Evolutionary conservation across 495 filamentous ascomycete genomes (phyloP), one percentile per base, ranked within the genome.

Genomic region (Lasiosphaeris hirsuta): DNA sequence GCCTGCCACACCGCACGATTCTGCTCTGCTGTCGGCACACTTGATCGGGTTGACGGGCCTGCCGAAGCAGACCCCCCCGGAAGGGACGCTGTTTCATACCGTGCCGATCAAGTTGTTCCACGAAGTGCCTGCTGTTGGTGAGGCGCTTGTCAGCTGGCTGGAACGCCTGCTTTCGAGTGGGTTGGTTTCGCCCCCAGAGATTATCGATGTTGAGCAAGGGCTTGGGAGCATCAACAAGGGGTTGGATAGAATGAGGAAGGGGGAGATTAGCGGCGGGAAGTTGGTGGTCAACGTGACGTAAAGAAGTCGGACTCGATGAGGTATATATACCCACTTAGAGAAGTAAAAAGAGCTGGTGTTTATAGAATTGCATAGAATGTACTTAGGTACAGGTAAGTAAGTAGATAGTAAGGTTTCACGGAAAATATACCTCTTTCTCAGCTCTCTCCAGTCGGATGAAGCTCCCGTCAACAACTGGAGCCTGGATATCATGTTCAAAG

Each of bases 51-150:
- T 88, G 33, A 84, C 82, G 5, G 86, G 86, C 0, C 54, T 85
- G 13, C 86, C 86, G 0, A 84, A 85, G 61, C 71, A 74, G 48
- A 58, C 62, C 10, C 58, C 72, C 3, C 57, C 71, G 0, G 74
- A 77, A 9, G 75, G 86, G 14, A 57, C 59, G 1, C 10, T 62
- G 47, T 69, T 66, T 23, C 85, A 89, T 55, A 83, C 75, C 4
- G 81, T 88, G 17, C 86, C 86, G 0, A 86, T 89, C 50, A 89
- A 88, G 66, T 57, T 86, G 19, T 89, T 88, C 60, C 86, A 89
- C 60, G 76, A 80, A 49, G 78, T 81, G 3, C 75, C 80, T 0
- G 68, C 70, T 3, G 75, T 88, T 0, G 86, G 86, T 1, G 79
- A 82, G 47, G 67, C 65, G 7, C 63, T 86, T 63, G 79, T 83